A percentile compares a stretch with the other conserved stretches of the same genome.
Evolutionary conservation across 202 grass and related monocot genomes (phyloP).

Genomic region (Saccharum hybrid): DNA sequence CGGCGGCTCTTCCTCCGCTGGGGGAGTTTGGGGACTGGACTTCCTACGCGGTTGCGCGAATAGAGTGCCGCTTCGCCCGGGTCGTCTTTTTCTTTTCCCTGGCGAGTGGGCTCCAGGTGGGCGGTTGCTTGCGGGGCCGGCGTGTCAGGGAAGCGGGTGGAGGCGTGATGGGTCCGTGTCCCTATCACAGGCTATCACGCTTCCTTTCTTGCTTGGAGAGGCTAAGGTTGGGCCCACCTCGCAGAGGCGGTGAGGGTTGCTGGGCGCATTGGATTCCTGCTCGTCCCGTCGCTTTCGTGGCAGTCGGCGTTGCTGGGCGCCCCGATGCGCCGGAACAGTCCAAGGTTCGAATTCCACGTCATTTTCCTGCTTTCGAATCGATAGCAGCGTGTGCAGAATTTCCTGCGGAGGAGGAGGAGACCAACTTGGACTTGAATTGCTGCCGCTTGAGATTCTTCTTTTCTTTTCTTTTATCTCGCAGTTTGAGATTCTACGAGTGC

Average conservation of each 20-base stretch:
- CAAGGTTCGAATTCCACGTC: constrained; percentile 34
- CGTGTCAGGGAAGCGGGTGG: not conserved
- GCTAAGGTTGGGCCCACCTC: not conserved
- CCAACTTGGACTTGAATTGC: constrained; percentile 2
- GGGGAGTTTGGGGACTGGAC: not conserved
- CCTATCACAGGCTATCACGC: not conserved
- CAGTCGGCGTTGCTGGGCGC: constrained; percentile 20
- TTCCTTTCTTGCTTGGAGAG: not conserved
- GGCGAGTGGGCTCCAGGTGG: not conserved
- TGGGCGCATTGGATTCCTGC: constrained; percentile 44
- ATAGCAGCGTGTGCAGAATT: not conserved
- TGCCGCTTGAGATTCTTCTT: not conserved
- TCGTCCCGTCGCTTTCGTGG: constrained; percentile 14
- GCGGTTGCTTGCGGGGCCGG: not conserved
- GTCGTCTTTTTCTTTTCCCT: not conserved
- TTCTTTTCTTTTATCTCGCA: not conserved
- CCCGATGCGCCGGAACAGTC: not conserved
- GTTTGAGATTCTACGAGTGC: not conserved
- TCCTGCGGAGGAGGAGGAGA: not conserved
- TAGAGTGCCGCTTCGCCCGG: not conserved
- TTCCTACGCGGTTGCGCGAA: not conserved
- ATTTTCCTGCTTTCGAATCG: not conserved
- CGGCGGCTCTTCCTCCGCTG: not conserved
- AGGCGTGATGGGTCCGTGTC: not conserved
- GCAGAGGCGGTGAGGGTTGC: not conserved